Evolutionary conservation across 306 rosid species (phyloP).

Genomic region (Vigna nakashimae): DNA sequence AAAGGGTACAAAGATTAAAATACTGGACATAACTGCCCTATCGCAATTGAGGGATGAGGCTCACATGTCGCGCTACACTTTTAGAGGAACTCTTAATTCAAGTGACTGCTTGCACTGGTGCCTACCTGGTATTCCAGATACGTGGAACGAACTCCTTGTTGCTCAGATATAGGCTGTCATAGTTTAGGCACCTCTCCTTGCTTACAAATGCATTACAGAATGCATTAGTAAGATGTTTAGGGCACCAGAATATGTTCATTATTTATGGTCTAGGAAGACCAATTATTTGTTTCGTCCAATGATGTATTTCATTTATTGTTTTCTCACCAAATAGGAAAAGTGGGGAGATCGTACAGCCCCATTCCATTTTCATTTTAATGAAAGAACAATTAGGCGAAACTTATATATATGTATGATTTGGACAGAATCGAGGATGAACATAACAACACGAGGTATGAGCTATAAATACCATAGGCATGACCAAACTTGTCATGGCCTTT

Average conservation of each 20-base stretch:
- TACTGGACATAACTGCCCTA: constrained; percentile 82
- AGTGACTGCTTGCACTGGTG: constrained; percentile 98
- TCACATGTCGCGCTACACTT: constrained; percentile 77
- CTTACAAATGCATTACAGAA: not conserved
- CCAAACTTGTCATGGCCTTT: not conserved
- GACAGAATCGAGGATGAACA: constrained; percentile 31
- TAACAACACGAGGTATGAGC: constrained; percentile 3
- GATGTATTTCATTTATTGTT: constrained; percentile 26
- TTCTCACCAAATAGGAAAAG: constrained; percentile 28
- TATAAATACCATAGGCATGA: constrained; percentile 11
- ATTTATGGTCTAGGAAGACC: constrained; percentile 50
- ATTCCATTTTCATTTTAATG: constrained; percentile 2
- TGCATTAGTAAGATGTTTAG: not conserved
- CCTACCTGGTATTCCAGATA: constrained; percentile 87
- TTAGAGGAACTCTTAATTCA: constrained; percentile 58
- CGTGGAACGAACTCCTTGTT: constrained; percentile 93
- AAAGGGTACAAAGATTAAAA: constrained; percentile 78
- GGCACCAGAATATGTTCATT: constrained; percentile 43
- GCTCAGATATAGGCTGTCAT: constrained; percentile 67
- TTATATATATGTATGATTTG: constrained; percentile 35
- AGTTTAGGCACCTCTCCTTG: constrained; percentile 19
- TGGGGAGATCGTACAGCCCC: constrained; percentile 15
- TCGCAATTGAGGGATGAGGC: constrained; percentile 93
- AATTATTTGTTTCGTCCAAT: constrained; percentile 34
- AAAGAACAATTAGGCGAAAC: constrained; percentile 18